Evolutionary conservation across 2,329 filamentous ascomycete genomes (phyloP).

Genomic region (Fusarium sarcochroum): DNA sequence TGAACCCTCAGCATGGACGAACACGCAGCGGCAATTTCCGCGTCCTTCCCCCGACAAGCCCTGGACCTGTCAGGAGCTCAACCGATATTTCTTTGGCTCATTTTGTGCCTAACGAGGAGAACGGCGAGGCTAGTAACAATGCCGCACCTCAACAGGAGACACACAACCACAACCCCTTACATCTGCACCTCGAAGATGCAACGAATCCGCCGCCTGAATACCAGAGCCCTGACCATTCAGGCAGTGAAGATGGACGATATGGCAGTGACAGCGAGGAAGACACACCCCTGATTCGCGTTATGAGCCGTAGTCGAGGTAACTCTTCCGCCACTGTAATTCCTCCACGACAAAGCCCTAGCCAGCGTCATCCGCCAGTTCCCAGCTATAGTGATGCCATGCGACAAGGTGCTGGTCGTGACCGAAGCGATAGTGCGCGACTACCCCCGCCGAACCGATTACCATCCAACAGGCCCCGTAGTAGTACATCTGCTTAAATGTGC

Average conservation of each 20-base stretch:
- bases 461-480: slow-evolving; percentile 39
- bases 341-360: slow-evolving; percentile 40
- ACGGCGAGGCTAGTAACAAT: slow-evolving; percentile 70
- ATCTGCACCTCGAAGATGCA: slow-evolving; percentile 65
- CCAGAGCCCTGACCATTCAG: slow-evolving; percentile 74
- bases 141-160: slow-evolving; percentile 43
- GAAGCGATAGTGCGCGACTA: slow-evolving; percentile 45
- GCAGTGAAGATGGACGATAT: slow-evolving; percentile 69
- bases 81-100: slow-evolving; percentile 97
- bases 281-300: slow-evolving; percentile 65
- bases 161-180: slow-evolving; percentile 56
- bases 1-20: slow-evolving; percentile 77
- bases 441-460: slow-evolving; percentile 32
- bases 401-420: slow-evolving; percentile 58
- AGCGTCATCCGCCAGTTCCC: slow-evolving; percentile 76
- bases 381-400: slow-evolving; percentile 84
- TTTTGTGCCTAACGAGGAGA: slow-evolving; percentile 78
- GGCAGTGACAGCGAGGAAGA: slow-evolving; percentile 72
- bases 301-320: slow-evolving; percentile 65
- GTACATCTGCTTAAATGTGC: slow-evolving; percentile 30
- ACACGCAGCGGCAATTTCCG: slow-evolving; percentile 85
- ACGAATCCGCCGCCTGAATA: slow-evolving; percentile 79
- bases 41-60: slow-evolving; percentile 82
- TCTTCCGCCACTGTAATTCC: slow-evolving; percentile 60
- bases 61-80: slow-evolving; percentile 89